Conservation (phyloP, 257 asterid species). For the Forsythia viridissima region DNA sequence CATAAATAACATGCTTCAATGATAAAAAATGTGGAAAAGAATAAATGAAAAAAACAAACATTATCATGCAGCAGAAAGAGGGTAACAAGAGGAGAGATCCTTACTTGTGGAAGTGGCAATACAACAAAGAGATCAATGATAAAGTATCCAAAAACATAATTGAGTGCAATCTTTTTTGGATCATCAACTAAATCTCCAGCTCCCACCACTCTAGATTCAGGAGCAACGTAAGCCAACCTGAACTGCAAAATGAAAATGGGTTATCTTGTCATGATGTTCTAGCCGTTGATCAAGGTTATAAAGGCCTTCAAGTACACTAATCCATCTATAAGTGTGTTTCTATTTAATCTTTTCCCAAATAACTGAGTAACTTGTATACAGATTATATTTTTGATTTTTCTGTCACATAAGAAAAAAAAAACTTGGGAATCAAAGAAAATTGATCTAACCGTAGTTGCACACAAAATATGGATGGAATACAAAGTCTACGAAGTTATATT, state of each 20-base stretch:
- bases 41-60: not conserved
- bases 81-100: not conserved
- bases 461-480: not conserved
- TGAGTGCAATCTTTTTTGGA: slow-evolving; percentile 68
- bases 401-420: not conserved
- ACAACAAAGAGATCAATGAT: slow-evolving; percentile 59
- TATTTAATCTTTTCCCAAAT: not conserved
- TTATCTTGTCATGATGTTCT: not conserved
- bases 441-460: not conserved
- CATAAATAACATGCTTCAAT: not conserved
- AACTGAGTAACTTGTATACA: not conserved
- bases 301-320: not conserved
- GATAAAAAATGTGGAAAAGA: not conserved
- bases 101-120: slow-evolving; percentile 88
- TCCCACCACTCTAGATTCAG: slow-evolving; percentile 83
- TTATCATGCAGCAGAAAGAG: not conserved
- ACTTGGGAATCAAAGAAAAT: not conserved
- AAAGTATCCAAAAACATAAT: slow-evolving; percentile 65
- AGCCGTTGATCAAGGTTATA: not conserved
- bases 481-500: not conserved
- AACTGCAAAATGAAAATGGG: slow-evolving; percentile 56
- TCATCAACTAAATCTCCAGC: slow-evolving; percentile 81
- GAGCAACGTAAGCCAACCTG: slow-evolving; percentile 83
- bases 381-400: not conserved
- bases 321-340: not conserved